Base-by-base conservation (phyloP, 257 asterid genomes). In the Nicotiana sylvestris region DNA sequence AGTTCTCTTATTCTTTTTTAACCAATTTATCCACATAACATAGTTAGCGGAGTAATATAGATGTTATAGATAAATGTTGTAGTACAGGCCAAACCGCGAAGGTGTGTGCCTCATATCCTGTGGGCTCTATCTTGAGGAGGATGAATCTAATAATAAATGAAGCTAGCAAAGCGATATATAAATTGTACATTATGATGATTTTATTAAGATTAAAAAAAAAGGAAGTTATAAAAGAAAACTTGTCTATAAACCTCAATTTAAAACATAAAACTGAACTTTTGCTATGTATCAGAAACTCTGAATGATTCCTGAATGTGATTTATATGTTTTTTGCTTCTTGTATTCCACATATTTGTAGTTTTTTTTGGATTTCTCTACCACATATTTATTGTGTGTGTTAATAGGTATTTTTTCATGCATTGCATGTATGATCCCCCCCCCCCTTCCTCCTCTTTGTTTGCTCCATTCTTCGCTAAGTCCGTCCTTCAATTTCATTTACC, bases 1-100 rank as follows among this genome's bases (percentile, higher is more conserved):
- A 92, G 98, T 83, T 79, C 60, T 79, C 58, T 30, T 39, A 72
- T 78, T 78, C 17, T 30, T 64, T 81, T 81, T 66, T 51, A 58
- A 29, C 32, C 13, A 37, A 55, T 51, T n/a, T 66, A 68, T 65
- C 49, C 49, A 5, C 56, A 60, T 79, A 35, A 5, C 56, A 60
- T 79, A 35, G 25, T 33, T 79, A 51, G 13, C 4, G 57, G 57
- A 51, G 61, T 49, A 74, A 72, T n/a, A 27, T 51, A 49, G 80
- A 74, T 74, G 46, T 18, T 79, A 39, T 46, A 37, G 37, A 79
- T 35, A n/a, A 25, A 62, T 49, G 66, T 60, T 10, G 2, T 3
- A 60, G 15, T 4, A 60, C 30, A 60, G 27, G 66, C 66, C 66
- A 60, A 60, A 60, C 0, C 27, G 15, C 32, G 25, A 60, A n/a